Evolutionary conservation across 805 yeast species (phyloP).

Genomic region (Spathaspora hagerdaliae): DNA sequence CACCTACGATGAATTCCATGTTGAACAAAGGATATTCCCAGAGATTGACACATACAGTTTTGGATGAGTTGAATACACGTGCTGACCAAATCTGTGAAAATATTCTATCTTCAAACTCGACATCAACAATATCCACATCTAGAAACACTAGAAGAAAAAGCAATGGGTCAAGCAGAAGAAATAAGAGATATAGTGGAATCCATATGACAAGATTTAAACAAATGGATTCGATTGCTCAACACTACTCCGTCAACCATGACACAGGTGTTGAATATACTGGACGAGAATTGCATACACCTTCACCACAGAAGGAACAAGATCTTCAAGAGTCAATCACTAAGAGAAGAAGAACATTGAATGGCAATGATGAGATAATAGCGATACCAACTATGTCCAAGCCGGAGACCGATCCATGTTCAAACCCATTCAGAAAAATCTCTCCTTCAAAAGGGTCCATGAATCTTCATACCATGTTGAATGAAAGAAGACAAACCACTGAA

Average conservation of each 20-base stretch:
- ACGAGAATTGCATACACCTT: background rate
- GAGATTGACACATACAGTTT: conserved; percentile 41
- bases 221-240: conserved; percentile 49
- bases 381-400: conserved; percentile 4
- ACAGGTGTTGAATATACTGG: background rate
- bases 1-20: conserved; percentile 18
- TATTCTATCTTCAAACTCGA: background rate
- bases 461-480: conserved; percentile 24
- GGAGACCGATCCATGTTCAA: conserved; percentile 1
- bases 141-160: background rate
- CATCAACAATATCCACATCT: background rate
- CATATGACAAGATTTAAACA: conserved; percentile 33
- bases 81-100: conserved; percentile 27
- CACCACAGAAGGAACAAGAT: background rate
- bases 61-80: conserved; percentile 41
- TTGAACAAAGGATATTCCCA: conserved; percentile 46
- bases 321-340: conserved; percentile 15
- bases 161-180: conserved; percentile 7
- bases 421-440: conserved; percentile 29
- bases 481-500: conserved; percentile 8
- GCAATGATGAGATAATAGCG: conserved; percentile 32
- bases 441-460: conserved; percentile 40
- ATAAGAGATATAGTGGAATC: conserved; percentile 27
- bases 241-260: conserved; percentile 36
- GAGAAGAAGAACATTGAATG: conserved; percentile 38